These are phyloP conservation scores for Nakazawaea anatomiae DNA, from an alignment of 805 yeast species.

Conservation along the genomic window DNA sequence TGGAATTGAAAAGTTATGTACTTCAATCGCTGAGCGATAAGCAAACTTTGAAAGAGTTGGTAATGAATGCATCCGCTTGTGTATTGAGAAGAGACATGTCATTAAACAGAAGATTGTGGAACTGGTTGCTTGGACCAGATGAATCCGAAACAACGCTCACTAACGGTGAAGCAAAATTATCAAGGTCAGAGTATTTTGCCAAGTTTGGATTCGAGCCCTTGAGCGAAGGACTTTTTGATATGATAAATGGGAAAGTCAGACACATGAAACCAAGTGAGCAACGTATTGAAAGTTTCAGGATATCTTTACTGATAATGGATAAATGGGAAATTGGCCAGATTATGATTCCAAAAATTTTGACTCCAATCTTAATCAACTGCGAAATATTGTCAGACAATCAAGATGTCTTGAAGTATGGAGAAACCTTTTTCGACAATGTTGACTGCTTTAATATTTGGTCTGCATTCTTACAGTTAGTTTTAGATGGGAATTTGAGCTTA, in stretches of 20 bases:
- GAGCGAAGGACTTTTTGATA: conserved; percentile 44
- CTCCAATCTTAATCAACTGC: conserved; percentile 55
- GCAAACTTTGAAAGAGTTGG: conserved; percentile 50
- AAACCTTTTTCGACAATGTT: conserved; percentile 76
- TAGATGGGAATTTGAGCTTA: conserved; percentile 35
- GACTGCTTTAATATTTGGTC: conserved; percentile 81
- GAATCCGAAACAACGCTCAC: not conserved
- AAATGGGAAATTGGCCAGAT: conserved; percentile 89
- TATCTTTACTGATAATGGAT: conserved; percentile 75
- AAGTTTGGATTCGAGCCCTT: conserved; percentile 47
- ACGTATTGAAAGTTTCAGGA: conserved; percentile 49
- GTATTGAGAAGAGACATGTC: conserved; percentile 89
- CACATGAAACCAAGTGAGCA: conserved; percentile 21
- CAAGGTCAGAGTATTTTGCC: conserved; percentile 54
- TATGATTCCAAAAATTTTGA: conserved; percentile 63
- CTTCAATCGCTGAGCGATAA: conserved; percentile 39
- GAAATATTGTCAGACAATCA: conserved; percentile 27
- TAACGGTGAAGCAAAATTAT: conserved; percentile 8
- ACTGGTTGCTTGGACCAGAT: conserved; percentile 86
- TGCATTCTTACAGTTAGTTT: conserved; percentile 41
- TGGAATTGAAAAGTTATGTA: conserved; percentile 60
- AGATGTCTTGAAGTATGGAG: conserved; percentile 53
- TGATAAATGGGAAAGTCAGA: conserved; percentile 29
- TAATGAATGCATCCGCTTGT: conserved; percentile 60
- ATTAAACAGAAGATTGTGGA: conserved; percentile 88